A percentile compares a stretch with the other conserved stretches of the same genome.
Conservation (phyloP, 768 basidiomycete species). For the Hygrophorus russula region DNA sequence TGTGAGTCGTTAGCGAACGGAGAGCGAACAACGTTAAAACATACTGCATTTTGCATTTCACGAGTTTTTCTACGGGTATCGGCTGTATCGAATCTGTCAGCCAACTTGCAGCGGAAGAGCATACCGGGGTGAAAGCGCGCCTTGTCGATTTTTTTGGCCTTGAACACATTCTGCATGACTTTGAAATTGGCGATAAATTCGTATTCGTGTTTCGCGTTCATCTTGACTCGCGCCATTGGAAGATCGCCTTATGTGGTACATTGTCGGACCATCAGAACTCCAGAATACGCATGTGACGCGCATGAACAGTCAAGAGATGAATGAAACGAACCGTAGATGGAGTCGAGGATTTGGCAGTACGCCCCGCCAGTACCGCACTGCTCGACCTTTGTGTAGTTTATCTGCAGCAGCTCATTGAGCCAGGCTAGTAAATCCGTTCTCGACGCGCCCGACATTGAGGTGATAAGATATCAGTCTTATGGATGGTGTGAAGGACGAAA, state of each 20-base stretch:
- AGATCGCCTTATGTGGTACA: constrained; percentile 55
- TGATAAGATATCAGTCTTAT: neutral
- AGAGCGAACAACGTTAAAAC: constrained; percentile 20
- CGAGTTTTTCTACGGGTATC: constrained; percentile 87
- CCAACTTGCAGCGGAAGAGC: constrained; percentile 1
- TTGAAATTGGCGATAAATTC: constrained; percentile 95
- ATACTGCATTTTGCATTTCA: constrained; percentile 99
- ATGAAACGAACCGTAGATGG: constrained; percentile 66
- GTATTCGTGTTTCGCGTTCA: constrained; percentile 93
- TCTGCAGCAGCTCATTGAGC: constrained; percentile 88
- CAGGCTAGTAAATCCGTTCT: constrained; percentile 83
- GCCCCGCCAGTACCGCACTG: constrained; percentile 87
- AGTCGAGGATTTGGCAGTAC: constrained; percentile 93
- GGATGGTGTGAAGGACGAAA: too few relatives aligned
- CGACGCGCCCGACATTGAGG: constrained; percentile 41
- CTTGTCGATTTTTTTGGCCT: constrained; percentile 90
- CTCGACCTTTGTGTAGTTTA: constrained; percentile 88
- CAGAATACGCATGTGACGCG: constrained; percentile 5
- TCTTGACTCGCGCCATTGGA: constrained; percentile 88
- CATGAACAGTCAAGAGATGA: constrained; percentile 5
- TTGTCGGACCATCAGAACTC: constrained; percentile 1
- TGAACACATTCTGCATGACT: constrained; percentile 88
- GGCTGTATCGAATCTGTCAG: constrained; percentile 39
- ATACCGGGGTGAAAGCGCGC: constrained; percentile 24
- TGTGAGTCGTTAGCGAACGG: constrained; percentile 2